Percentiles rank a stretch among this genome's conserved stretches.
Evolutionary conservation across 164 flowering plant species (phyloP).

Genomic region (Taxillus chinensis): DNA sequence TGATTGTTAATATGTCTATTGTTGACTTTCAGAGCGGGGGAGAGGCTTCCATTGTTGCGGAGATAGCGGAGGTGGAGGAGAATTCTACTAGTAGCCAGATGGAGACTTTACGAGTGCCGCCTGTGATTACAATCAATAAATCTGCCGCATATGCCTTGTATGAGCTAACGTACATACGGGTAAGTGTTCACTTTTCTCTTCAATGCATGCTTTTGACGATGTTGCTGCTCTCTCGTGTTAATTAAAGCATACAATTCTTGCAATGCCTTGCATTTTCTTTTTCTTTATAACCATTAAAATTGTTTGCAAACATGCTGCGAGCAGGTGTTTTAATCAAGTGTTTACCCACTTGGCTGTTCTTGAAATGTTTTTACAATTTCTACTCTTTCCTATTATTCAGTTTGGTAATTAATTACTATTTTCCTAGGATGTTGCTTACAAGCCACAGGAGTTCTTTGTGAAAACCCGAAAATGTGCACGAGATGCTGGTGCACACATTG

Average conservation of each 20-base stretch:
- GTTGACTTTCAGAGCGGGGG: conserved; percentile 47
- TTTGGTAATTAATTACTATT: too few relatives aligned
- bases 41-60: conserved; percentile 85
- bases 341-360: too few relatives aligned
- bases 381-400: too few relatives aligned
- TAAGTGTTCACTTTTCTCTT: conserved; percentile 10
- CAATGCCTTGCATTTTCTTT: too few relatives aligned
- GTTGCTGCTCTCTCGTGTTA: too few relatives aligned
- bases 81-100: conserved; percentile 43
- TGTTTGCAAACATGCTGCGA: too few relatives aligned
- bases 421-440: conserved; percentile 77
- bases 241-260: too few relatives aligned
- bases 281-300: too few relatives aligned
- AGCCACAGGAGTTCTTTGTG: conserved; percentile 62
- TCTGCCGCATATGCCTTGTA: conserved; percentile 76
- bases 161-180: conserved; percentile 70
- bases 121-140: conserved; percentile 68
- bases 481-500: conserved; percentile 62
- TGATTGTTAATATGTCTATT: too few relatives aligned
- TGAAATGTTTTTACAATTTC: too few relatives aligned
- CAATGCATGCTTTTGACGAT: not conserved
- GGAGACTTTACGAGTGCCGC: conserved; percentile 71
- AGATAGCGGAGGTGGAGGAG: conserved; percentile 82
- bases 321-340: too few relatives aligned
- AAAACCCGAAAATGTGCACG: conserved; percentile 78